Evolutionary conservation across 2,329 filamentous ascomycete genomes (phyloP).

Genomic region (Pestalotiopsis sp.): DNA sequence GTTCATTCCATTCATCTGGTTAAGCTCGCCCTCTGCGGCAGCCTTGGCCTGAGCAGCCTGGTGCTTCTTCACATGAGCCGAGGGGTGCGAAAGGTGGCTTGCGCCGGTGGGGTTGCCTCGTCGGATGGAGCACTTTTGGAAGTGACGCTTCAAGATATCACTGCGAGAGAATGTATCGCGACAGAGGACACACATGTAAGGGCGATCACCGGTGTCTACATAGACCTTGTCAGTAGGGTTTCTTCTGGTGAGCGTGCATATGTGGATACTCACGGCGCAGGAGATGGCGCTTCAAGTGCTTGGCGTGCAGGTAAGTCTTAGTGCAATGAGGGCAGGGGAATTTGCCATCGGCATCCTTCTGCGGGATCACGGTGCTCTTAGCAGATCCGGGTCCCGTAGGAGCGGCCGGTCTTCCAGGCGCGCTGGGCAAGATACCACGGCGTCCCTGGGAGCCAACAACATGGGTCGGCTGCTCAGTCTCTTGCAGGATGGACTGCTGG

Average conservation of each 20-base stretch:
- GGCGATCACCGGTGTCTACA: slow-evolving; percentile 91
- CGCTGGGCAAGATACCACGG: slow-evolving; percentile 86
- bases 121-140: slow-evolving; percentile 97
- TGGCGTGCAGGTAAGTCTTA: slow-evolving; percentile 96
- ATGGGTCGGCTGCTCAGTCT: slow-evolving; percentile 73
- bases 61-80: slow-evolving; percentile 83
- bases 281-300: slow-evolving; percentile 95
- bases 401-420: slow-evolving; percentile 80
- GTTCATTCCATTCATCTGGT: slow-evolving; percentile 61
- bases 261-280: slow-evolving; percentile 77
- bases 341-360: slow-evolving; percentile 96
- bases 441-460: slow-evolving; percentile 94
- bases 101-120: slow-evolving; percentile 94
- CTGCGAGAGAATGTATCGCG: slow-evolving; percentile 97
- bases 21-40: slow-evolving; percentile 51
- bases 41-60: slow-evolving; percentile 56
- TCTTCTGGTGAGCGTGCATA: slow-evolving; percentile 2
- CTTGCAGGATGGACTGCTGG: slow-evolving; percentile 53
- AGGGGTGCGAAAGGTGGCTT: slow-evolving; percentile 90
- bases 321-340: slow-evolving; percentile 98
- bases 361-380: slow-evolving; percentile 82
- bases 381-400: slow-evolving; percentile 67
- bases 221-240: slow-evolving; percentile 1
- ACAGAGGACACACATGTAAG: slow-evolving; percentile 97
- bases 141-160: slow-evolving; percentile 98